A percentile compares a stretch with the other conserved stretches of the same genome.
phyloP scores from a whole-genome alignment of 148 eudicot genomes.

The Polygonum aviculare region DNA sequence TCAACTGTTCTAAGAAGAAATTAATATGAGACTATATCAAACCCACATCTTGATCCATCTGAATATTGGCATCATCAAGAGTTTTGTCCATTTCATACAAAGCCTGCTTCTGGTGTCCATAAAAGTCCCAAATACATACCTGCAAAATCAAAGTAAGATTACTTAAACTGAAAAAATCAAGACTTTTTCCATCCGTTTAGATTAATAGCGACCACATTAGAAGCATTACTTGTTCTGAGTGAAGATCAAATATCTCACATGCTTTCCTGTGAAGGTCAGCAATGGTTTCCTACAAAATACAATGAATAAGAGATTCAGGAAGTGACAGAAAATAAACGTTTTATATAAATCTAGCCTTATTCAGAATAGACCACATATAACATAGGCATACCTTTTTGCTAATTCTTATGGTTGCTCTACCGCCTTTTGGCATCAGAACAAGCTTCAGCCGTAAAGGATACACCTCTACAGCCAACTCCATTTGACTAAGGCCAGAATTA shows the following conservation, averaged over 20 bases:
- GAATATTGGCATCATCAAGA: constrained; percentile 91
- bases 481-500: constrained; percentile 66
- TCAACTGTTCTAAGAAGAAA: neutral
- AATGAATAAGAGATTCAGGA: neutral
- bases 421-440: constrained; percentile 71
- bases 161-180: neutral
- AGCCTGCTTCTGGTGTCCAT: constrained; percentile 68
- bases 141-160: constrained; percentile 18
- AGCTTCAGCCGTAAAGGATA: constrained; percentile 86
- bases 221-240: constrained; percentile 59
- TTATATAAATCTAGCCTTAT: neutral
- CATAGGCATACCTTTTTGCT: constrained; percentile 77
- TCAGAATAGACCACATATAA: neutral
- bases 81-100: constrained; percentile 82
- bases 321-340: neutral
- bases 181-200: neutral
- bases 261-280: constrained; percentile 82
- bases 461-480: constrained; percentile 82
- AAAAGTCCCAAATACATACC: constrained; percentile 85
- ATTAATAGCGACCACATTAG: neutral
- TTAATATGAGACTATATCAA: neutral
- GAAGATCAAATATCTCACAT: constrained; percentile 74
- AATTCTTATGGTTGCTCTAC: constrained; percentile 54
- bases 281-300: constrained; percentile 63
- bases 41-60: constrained; percentile 96